Evolutionary conservation across 345 rosid genomes (phyloP).

Genomic region (Pistacia atlantica): DNA sequence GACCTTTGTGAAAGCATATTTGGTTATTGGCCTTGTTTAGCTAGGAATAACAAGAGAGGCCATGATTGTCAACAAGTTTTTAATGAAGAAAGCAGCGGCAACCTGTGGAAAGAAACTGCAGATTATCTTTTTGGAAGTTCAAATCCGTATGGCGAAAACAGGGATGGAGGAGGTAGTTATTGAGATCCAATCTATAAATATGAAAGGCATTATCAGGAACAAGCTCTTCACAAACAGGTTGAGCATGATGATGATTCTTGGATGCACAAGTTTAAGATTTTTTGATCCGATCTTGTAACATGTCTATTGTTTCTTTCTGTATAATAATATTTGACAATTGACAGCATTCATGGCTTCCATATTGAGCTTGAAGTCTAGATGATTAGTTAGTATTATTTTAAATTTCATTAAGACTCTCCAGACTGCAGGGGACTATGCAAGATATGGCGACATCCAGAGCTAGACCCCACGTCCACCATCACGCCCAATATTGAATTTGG

Average conservation of each 20-base stretch:
- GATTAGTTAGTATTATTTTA: background rate
- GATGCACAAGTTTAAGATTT: background rate
- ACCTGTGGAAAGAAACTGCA: conserved; percentile 57
- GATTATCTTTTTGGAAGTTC: conserved; percentile 75
- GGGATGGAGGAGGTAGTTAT: conserved; percentile 15
- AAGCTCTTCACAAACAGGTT: conserved; percentile 9
- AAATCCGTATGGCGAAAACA: conserved; percentile 46
- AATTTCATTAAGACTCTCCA: background rate
- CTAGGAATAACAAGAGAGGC: conserved; percentile 29
- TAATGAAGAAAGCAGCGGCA: conserved; percentile 26
- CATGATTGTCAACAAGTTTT: conserved; percentile 23
- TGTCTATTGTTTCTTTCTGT: background rate
- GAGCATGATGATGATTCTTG: conserved; percentile 23
- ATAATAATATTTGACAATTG: background rate
- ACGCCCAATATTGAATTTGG: too few relatives aligned
- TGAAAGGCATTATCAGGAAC: conserved; percentile 22
- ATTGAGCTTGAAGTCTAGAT: background rate
- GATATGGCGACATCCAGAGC: too few relatives aligned
- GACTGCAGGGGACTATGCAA: background rate
- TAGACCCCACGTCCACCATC: too few relatives aligned
- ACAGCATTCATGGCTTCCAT: too few relatives aligned
- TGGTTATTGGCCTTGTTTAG: conserved; percentile 79
- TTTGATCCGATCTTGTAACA: background rate
- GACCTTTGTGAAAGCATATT: conserved; percentile 75
- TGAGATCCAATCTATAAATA: conserved; percentile 22